Base-by-base conservation (phyloP, 768 basidiomycete species). In the Boletus pseudopeckii region DNA sequence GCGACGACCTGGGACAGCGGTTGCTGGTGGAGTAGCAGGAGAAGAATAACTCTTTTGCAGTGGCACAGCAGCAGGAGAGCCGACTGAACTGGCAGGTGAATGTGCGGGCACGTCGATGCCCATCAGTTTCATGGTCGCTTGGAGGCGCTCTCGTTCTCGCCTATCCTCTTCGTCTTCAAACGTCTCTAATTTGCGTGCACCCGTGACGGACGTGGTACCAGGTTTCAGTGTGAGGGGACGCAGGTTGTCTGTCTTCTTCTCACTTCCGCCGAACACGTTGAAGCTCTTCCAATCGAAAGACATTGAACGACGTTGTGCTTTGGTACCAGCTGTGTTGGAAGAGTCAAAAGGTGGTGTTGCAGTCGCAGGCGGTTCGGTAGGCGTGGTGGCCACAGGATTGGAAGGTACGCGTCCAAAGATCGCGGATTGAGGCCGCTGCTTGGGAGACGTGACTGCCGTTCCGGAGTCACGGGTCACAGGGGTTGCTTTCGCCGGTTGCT, bases 121-220 rank as follows among this genome's bases (percentile, higher is more conserved):
- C 87, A 95, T 92, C 28, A 96, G 74, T 68, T 92, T 91, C 89
- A 98, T 90, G 26, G 92, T 92, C 15, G 92, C 92, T 58, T 88
- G 80, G 50, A 98, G 76, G 15, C 93, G 82, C 67, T 94, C 93
- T 51, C 95, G 78, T 71, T 96, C 93, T 57, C 79, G 80, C 37
- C 83, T 78, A 65, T 97, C 94, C 56, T 98, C 92, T 54, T 98
- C 96, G 63, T 98, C 95, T 70, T 98, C 95, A 38, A 80, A 75
- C 1, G 85, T 92, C 54, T 95, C 92, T 36, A 95, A 72, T 69
- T 94, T 92, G 48, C 91, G 80, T 26, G 82, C 90, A 54, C 79
- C 72, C 2, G 80, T 80, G 32, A 84, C 75, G 7, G 83, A 64
- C 48, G 68, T 68, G 40, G 80, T 64, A 30, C 86, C 86, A 26